phyloP scores from a whole-genome alignment of 163 green algal genomes.

The Chlorella variabilis region DNA sequence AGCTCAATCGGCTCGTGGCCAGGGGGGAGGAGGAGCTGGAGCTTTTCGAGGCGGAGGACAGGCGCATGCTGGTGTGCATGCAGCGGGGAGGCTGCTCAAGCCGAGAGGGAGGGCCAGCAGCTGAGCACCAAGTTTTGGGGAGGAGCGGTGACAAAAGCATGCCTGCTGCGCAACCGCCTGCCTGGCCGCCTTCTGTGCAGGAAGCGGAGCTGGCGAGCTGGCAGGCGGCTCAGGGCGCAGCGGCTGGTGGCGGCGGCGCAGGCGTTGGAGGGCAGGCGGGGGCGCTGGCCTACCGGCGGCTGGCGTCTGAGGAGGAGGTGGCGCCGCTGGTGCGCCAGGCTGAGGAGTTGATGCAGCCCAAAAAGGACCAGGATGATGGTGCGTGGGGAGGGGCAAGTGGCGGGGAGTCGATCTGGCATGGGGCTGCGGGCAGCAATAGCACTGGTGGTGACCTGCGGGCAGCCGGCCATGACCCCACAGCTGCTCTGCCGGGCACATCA shows the following conservation, averaged over 20 bases:
- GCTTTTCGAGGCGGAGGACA: constrained; percentile 49
- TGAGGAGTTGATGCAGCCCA: constrained; percentile 31
- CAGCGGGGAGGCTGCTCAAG: too few relatives aligned
- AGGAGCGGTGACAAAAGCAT: too few relatives aligned
- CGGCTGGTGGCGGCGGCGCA: not conserved
- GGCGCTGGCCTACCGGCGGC: not conserved
- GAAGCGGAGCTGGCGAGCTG: constrained; percentile 4
- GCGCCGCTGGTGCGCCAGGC: constrained; percentile 41
- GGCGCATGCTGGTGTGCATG: constrained; percentile 20
- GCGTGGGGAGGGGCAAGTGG: too few relatives aligned
- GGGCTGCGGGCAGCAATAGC: not conserved
- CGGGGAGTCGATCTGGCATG: not conserved
- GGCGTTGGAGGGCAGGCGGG: not conserved
- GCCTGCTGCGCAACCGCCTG: too few relatives aligned
- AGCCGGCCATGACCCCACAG: too few relatives aligned
- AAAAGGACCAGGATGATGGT: constrained; percentile 7
- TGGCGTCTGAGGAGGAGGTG: constrained; percentile 37
- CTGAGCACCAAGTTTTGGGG: too few relatives aligned
- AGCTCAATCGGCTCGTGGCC: constrained; percentile 67
- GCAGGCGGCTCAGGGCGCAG: not conserved
- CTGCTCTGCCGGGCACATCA: too few relatives aligned
- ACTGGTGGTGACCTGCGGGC: not conserved
- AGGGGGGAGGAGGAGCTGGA: constrained; percentile 54
- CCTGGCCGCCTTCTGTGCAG: not conserved
- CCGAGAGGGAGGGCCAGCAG: too few relatives aligned